phyloP scores from a whole-genome alignment of 2,329 filamentous ascomycete genomes.

The Talaromyces sp. region DNA sequence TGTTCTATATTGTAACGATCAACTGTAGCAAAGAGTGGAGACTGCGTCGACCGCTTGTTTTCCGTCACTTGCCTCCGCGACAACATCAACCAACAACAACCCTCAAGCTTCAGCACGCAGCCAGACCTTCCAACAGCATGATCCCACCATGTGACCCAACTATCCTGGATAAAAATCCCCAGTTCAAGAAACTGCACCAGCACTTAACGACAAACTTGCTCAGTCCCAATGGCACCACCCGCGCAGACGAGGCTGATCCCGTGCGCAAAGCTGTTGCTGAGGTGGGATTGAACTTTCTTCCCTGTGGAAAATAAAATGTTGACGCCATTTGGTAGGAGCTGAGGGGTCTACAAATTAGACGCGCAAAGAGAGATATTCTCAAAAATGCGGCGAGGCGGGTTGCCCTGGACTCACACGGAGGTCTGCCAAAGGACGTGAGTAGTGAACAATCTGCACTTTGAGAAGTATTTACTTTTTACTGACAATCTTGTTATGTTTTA shows the following conservation, averaged over 20 bases:
- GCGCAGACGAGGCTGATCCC: conserved; percentile 24
- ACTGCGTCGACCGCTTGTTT: not conserved
- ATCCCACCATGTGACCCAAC: conserved; percentile 37
- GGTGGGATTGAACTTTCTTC: conserved; percentile 15
- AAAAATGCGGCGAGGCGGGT: conserved; percentile 26
- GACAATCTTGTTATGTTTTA: conserved; percentile 12
- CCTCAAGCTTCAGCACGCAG: not conserved
- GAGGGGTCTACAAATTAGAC: conserved; percentile 26
- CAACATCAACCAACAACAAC: not conserved
- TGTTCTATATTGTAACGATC: no score
- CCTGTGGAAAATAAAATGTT: not conserved
- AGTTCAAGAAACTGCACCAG: conserved; percentile 39
- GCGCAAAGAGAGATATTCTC: conserved; percentile 30
- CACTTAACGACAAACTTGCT: conserved; percentile 33
- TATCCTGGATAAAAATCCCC: conserved; percentile 36
- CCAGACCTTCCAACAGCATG: conserved; percentile 23
- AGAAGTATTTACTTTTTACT: not conserved
- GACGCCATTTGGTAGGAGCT: conserved; percentile 23
- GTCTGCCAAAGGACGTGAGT: conserved; percentile 30
- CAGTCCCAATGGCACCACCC: conserved; percentile 37
- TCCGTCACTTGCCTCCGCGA: not conserved
- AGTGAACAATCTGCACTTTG: not conserved
- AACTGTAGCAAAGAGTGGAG: not conserved
- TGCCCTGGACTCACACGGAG: conserved; percentile 26
- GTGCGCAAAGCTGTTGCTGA: conserved; percentile 25